phyloP scores from a whole-genome alignment of 257 asterid species.

The Rehmannia glutinosa region DNA sequence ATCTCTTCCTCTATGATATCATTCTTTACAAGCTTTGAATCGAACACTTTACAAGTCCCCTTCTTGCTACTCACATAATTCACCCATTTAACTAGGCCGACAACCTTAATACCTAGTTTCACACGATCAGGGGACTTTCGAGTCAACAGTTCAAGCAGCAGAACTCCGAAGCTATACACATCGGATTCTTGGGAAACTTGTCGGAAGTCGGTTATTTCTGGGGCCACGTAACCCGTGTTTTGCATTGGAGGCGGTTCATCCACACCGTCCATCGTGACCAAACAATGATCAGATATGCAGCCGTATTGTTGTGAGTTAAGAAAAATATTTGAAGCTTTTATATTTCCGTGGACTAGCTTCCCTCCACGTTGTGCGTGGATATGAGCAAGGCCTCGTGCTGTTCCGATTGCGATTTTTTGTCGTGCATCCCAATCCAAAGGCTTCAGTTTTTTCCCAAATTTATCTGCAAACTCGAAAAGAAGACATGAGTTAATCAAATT shows the following conservation, averaged over 20 bases:
- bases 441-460: slow-evolving; percentile 2
- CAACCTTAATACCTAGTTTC: no score
- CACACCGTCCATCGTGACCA: no score
- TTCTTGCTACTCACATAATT: no score
- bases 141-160: slow-evolving; percentile 27
- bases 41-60: no score
- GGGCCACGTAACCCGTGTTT: no score
- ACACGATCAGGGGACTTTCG: slow-evolving; percentile 21
- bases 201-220: no score
- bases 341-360: slow-evolving; percentile 35
- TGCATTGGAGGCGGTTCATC: no score
- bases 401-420: slow-evolving; percentile 26
- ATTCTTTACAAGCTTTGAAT: no score
- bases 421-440: slow-evolving; percentile 30
- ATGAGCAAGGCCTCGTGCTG: slow-evolving; percentile 33
- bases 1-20: no score
- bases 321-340: slow-evolving; percentile 34
- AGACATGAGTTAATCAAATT: no score
- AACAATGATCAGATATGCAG: background rate
- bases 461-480: background rate
- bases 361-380: slow-evolving; percentile 26
- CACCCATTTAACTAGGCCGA: background rate
- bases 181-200: no score
- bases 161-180: slow-evolving; percentile 25
- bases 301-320: slow-evolving; percentile 24